phyloP scores from a whole-genome alignment of 495 filamentous ascomycete genomes.

The Penicillium atrosanguineum region DNA sequence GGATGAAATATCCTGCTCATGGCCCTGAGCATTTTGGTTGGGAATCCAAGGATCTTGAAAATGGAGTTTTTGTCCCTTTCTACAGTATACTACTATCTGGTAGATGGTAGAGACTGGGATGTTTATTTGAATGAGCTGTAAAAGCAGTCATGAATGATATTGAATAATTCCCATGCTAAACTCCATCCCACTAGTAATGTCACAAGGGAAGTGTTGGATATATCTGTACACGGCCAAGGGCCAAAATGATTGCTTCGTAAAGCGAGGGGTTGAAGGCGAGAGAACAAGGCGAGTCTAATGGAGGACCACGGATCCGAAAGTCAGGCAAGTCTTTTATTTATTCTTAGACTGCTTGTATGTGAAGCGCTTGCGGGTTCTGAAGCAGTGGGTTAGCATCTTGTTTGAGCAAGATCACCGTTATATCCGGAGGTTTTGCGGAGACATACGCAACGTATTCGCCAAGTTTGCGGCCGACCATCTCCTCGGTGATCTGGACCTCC shows the following conservation, averaged over 20 bases:
- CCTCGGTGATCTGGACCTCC: conserved; percentile 86
- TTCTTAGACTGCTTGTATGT: conserved; percentile 77
- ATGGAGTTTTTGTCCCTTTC: conserved; percentile 18
- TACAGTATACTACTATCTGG: conserved; percentile 1
- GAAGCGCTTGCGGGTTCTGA: conserved; percentile 85
- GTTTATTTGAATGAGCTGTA: neutral
- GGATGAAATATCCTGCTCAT: conserved; percentile 21
- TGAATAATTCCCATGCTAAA: conserved; percentile 20
- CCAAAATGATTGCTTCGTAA: conserved; percentile 3
- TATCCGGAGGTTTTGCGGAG: neutral
- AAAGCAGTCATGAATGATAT: conserved; percentile 13
- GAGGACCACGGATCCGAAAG: neutral
- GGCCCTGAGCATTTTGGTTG: conserved; percentile 4
- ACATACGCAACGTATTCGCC: conserved; percentile 92
- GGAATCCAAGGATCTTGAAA: conserved; percentile 18
- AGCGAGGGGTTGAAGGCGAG: neutral
- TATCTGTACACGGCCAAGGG: conserved; percentile 32
- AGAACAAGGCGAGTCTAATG: neutral
- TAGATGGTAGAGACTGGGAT: neutral
- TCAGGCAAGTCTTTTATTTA: conserved; percentile 46
- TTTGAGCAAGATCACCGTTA: neutral
- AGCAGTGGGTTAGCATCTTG: neutral
- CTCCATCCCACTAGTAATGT: conserved; percentile 32
- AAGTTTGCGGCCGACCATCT: conserved; percentile 98
- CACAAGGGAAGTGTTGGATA: conserved; percentile 22